Conservation (phyloP, 1,284 basidiomycete species). For the Leccinum solheimii region DNA sequence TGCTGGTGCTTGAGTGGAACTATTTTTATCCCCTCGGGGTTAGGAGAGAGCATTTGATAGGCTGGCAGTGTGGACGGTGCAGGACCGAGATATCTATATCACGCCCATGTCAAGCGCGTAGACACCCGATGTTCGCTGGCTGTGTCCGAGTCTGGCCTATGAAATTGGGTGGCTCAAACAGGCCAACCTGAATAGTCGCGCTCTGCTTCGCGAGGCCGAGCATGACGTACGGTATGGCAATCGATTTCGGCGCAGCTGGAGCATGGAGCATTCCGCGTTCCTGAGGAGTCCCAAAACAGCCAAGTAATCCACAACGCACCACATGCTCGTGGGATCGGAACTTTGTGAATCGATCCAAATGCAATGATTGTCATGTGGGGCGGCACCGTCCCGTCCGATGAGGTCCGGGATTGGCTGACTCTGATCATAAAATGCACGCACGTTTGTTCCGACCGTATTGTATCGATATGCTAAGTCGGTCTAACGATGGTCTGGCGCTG, state of each 20-base stretch:
- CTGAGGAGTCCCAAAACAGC: not conserved
- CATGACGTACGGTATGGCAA: not conserved
- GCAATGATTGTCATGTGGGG: not conserved
- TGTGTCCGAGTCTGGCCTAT: no score
- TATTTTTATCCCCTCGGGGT: no score
- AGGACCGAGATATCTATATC: no score
- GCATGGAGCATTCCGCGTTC: not conserved
- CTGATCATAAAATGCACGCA: not conserved
- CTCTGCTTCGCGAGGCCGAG: not conserved
- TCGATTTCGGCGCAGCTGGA: not conserved
- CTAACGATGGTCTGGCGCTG: not conserved
- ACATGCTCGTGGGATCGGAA: not conserved
- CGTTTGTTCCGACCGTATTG: not conserved
- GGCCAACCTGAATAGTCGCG: not conserved
- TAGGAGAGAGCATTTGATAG: no score
- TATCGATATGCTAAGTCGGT: not conserved
- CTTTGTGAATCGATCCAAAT: not conserved
- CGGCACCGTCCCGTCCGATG: not conserved
- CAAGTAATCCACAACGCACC: not conserved
- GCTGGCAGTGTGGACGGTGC: no score
- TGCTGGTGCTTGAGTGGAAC: no score
- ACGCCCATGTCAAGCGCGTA: no score
- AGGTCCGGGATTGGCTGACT: not conserved
- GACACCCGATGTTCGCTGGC: no score
- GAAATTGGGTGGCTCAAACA: not conserved